These are phyloP conservation scores for Fraxinus dipetala DNA, from an alignment of 305 asterid genomes.

Conservation along the genomic window DNA sequence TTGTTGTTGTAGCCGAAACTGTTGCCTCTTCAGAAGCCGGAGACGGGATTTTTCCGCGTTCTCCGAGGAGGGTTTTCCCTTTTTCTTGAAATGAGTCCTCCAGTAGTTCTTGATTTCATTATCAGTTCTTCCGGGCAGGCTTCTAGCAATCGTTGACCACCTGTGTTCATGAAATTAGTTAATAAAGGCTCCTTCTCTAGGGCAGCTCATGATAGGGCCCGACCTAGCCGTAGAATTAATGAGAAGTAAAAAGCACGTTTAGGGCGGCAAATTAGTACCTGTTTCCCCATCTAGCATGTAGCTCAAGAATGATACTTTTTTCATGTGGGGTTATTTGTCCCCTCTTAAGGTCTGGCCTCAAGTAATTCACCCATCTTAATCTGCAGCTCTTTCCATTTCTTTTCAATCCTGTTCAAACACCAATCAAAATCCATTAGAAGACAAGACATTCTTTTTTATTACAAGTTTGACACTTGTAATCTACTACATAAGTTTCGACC, in stretches of 20 bases:
- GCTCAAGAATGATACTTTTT: slow-evolving; percentile 62
- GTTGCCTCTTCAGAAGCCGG: slow-evolving; percentile 55
- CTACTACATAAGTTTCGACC: not conserved
- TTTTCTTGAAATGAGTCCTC: slow-evolving; percentile 86
- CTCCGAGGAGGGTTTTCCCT: slow-evolving; percentile 33
- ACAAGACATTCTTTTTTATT: not conserved
- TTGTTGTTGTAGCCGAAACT: slow-evolving; percentile 46
- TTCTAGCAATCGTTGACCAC: slow-evolving; percentile 87
- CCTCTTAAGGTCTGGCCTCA: slow-evolving; percentile 83
- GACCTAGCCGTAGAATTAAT: not conserved
- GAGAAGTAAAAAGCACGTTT: not conserved
- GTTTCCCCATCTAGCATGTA: slow-evolving; percentile 85
- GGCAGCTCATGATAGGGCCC: not conserved
- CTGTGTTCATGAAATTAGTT: slow-evolving; percentile 25
- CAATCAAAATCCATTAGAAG: not conserved
- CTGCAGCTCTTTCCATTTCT: slow-evolving; percentile 90
- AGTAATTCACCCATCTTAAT: slow-evolving; percentile 87
- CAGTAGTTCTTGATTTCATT: slow-evolving; percentile 82
- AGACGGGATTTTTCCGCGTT: slow-evolving; percentile 39
- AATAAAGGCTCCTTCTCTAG: not conserved
- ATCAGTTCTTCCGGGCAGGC: slow-evolving; percentile 76
- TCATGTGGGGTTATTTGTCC: slow-evolving; percentile 80
- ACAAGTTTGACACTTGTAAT: not conserved
- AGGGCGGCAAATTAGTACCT: slow-evolving; percentile 37
- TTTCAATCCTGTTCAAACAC: slow-evolving; percentile 50